Evolutionary conservation across 176 grass and related monocot genomes (phyloP), one percentile per base, ranked within the genome.

Genomic region (Bromus sterilis): DNA sequence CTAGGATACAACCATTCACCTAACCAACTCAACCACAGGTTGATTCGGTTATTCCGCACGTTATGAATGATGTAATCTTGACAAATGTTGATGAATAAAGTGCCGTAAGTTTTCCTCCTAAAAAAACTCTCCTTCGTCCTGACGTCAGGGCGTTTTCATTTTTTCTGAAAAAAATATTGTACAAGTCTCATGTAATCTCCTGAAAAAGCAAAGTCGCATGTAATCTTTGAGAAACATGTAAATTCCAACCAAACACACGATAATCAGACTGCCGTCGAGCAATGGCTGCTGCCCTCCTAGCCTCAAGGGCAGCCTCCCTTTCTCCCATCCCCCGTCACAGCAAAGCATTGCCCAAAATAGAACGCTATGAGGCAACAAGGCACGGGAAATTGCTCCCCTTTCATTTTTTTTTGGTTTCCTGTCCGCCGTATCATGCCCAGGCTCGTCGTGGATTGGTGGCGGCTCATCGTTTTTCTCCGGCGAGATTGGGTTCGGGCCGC

Each of bases 331-430:
- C 13, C 24, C 11, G 5, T 73, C 42, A 49, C 70, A 73, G 26
- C 4, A 32, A 11, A 49, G 28, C 70, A 49, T 73, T 73, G 26
- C 42, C 70, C 42, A 73, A 73, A 73, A 32, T 49, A 51, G 70
- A 18, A 49, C 20, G 70, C 42, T 73, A 48, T 48, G 70, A 73
- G 30, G 70, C 70, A 49, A 73, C 70, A 73, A 73, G 70, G 70
- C 42, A 73, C 41, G 25, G 70, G 43, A 44, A 42, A 29, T 29
- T 73, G 0, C 70, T 73, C 43, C 70, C 70, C 26, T 73, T 73
- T 73, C 40, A 26, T 49, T 26, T 31, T 73, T 73, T 73, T 73
- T 73, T 32, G 42, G 70, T 73, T 73, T 73, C 28, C 42, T 26
- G 42, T 49, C 70, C 42, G 70, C 70, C 70, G 70, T 12, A 73